Conservation (phyloP, 208 protist genomes). For the Trichomonas gallinae region DNA sequence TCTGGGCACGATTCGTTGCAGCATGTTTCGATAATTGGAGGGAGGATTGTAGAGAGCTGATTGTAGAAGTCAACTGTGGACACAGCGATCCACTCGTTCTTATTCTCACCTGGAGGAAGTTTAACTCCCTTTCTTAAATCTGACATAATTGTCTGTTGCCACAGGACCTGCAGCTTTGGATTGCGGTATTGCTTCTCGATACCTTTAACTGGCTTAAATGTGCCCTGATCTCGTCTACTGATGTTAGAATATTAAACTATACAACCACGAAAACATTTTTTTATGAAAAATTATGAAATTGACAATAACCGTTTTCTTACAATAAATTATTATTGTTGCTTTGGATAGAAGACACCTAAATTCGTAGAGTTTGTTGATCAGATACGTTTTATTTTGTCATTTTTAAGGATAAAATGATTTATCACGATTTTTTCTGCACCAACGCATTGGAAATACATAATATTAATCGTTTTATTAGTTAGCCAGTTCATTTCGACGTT, state of each 20-base stretch:
- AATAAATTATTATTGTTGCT: neutral
- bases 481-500: too few relatives aligned
- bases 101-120: slow-evolving; percentile 60
- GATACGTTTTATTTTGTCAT: too few relatives aligned
- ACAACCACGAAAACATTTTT: slow-evolving; percentile 15
- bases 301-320: neutral
- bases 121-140: slow-evolving; percentile 27
- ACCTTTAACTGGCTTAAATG: neutral
- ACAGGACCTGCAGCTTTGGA: neutral
- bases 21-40: slow-evolving; percentile 90
- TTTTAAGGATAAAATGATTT: too few relatives aligned
- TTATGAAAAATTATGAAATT: neutral
- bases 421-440: too few relatives aligned
- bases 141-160: neutral
- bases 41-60: slow-evolving; percentile 93
- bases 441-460: too few relatives aligned
- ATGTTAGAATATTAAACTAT: slow-evolving; percentile 16
- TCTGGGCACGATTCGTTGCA: slow-evolving; percentile 72
- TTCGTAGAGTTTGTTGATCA: too few relatives aligned
- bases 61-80: slow-evolving; percentile 96
- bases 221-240: neutral
- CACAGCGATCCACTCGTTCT: slow-evolving; percentile 87
- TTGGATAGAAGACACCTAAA: too few relatives aligned
- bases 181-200: neutral
- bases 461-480: too few relatives aligned